These are phyloP conservation scores for Cyamopsis tetragonoloba DNA, from an alignment of 306 rosid species.

Conservation along the genomic window DNA sequence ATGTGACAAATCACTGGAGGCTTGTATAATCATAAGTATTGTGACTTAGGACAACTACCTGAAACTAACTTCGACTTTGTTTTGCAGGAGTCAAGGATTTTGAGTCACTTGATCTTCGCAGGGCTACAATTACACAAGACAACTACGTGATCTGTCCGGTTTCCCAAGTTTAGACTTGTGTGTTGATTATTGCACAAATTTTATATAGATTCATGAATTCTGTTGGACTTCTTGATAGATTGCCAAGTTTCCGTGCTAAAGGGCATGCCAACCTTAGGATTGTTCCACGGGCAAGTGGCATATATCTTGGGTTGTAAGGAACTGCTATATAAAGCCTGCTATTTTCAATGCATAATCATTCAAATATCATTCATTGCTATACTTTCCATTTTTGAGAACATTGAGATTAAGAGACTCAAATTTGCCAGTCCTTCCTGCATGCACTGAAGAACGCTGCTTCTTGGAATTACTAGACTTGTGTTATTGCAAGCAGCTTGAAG, in stretches of 20 bases:
- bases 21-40: not conserved
- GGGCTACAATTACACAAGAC: not conserved
- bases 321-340: not conserved
- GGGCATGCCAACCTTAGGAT: not conserved
- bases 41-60: not conserved
- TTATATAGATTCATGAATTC: not conserved
- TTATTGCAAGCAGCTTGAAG: not conserved
- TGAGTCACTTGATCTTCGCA: not conserved
- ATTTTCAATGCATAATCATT: not conserved
- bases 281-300: not conserved
- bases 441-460: not conserved
- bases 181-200: not conserved
- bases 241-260: not conserved
- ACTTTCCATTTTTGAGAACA: not conserved
- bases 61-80: not conserved
- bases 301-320: not conserved
- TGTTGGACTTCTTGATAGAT: not conserved
- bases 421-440: not conserved
- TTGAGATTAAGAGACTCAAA: not conserved
- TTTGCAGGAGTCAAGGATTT: not conserved
- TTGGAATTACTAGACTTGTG: not conserved
- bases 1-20: not conserved
- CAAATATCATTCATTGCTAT: not conserved
- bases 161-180: not conserved
- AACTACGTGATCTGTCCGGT: constrained; percentile 5